Conservation (phyloP, 768 basidiomycete species). For the Suillus alpinus region DNA sequence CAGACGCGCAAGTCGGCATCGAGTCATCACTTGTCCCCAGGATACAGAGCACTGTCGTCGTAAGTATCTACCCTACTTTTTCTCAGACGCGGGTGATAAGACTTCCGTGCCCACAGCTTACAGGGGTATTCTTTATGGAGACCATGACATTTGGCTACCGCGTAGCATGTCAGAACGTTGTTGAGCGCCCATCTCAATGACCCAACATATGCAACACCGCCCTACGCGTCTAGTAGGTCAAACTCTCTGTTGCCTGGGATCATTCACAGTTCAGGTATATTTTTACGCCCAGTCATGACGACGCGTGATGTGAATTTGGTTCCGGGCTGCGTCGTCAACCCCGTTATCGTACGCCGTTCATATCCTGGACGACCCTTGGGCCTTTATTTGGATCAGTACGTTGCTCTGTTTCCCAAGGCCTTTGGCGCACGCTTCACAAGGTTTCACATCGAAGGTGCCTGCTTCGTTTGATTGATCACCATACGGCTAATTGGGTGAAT, state of each 20-base stretch:
- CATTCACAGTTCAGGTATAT: conserved; percentile 14
- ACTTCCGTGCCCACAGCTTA: conserved; percentile 12
- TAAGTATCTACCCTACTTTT: background rate
- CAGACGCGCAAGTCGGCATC: background rate
- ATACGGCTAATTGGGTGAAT: background rate
- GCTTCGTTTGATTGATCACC: background rate
- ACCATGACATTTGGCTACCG: conserved; percentile 28
- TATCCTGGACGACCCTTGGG: conserved; percentile 11
- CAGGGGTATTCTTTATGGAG: conserved; percentile 24
- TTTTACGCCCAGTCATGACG: background rate
- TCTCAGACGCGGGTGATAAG: background rate
- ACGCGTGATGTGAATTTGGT: background rate
- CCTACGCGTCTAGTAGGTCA: conserved; percentile 19
- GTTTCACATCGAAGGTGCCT: background rate
- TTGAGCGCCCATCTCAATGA: conserved; percentile 26
- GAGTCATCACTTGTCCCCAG: conserved; percentile 1
- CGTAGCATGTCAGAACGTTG: conserved; percentile 21
- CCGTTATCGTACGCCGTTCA: conserved; percentile 23
- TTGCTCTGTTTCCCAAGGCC: conserved; percentile 19
- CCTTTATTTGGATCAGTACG: conserved; percentile 21
- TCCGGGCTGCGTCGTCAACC: conserved; percentile 14
- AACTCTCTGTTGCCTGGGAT: conserved; percentile 16
- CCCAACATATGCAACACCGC: conserved; percentile 15
- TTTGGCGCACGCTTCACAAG: conserved; percentile 26
- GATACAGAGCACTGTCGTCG: conserved; percentile 9